These are phyloP conservation scores for Rhodotorula sp. DNA, from an alignment of 1,284 basidiomycete genomes.

Conservation along the genomic window DNA sequence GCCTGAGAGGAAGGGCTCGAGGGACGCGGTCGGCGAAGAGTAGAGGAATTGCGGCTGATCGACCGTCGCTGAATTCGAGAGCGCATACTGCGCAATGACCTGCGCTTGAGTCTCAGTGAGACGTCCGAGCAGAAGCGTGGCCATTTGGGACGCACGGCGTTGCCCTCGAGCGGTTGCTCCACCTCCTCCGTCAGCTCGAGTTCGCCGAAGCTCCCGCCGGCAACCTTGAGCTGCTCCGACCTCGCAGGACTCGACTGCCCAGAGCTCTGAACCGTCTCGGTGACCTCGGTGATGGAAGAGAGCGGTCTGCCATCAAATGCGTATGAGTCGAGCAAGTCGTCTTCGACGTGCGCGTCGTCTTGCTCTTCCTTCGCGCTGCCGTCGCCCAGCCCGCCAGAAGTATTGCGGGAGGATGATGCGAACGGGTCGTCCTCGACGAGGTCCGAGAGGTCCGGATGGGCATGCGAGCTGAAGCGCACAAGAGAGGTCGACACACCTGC, in stretches of 20 bases:
- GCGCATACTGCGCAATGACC: too few relatives aligned
- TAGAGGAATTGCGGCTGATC: neutral
- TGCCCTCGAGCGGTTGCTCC: neutral
- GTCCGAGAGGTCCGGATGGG: neutral
- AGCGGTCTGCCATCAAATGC: neutral
- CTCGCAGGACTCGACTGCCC: neutral
- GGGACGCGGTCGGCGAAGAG: neutral
- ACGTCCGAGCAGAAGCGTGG: too few relatives aligned
- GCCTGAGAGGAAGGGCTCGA: neutral
- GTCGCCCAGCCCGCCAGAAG: neutral
- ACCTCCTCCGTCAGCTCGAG: neutral
- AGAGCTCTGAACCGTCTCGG: neutral
- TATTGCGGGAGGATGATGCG: neutral
- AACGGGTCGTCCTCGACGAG: slow-evolving; percentile 14
- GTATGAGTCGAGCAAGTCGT: neutral
- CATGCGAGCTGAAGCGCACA: too few relatives aligned
- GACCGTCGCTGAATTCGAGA: neutral
- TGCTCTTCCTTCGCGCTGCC: neutral
- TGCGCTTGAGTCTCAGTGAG: neutral
- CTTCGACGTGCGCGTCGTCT: neutral
- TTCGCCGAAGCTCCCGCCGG: neutral
- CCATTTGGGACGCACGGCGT: neutral
- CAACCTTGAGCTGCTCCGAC: neutral
- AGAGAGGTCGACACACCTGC: too few relatives aligned
- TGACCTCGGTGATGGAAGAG: slow-evolving; percentile 8